A percentile compares a stretch with the other conserved stretches of the same genome.
Evolutionary conservation across 306 rosid genomes (phyloP).

Genomic region (Vigna nakashimae): DNA sequence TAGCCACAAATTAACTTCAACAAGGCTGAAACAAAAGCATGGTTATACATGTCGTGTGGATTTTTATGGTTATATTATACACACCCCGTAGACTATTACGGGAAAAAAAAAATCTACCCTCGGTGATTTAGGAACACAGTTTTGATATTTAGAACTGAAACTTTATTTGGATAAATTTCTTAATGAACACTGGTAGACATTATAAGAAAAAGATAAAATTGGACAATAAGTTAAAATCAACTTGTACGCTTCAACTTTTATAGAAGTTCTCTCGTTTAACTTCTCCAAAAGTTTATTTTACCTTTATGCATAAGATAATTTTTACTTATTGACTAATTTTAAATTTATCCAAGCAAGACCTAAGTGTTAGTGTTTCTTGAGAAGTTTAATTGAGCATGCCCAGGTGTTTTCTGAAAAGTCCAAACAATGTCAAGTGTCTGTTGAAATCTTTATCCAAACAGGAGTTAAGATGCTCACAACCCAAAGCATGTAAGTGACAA

Average conservation of each 20-base stretch:
- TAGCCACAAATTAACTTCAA: slow-evolving; percentile 20
- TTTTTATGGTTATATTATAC: neutral
- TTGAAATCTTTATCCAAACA: neutral
- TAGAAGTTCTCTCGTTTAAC: neutral
- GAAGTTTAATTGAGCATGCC: too few relatives aligned
- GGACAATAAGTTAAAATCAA: neutral
- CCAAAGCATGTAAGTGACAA: neutral
- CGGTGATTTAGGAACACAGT: neutral
- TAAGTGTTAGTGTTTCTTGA: too few relatives aligned
- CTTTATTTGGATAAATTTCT: neutral
- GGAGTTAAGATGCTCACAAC: neutral
- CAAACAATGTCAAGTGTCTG: neutral
- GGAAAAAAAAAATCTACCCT: neutral
- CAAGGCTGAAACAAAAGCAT: slow-evolving; percentile 3
- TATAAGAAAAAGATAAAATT: neutral
- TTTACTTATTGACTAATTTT: too few relatives aligned
- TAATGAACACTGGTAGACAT: neutral
- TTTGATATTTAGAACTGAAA: neutral
- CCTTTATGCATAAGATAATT: neutral
- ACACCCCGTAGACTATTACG: too few relatives aligned
- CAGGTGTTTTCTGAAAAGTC: neutral
- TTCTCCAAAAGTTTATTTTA: neutral
- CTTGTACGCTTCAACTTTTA: too few relatives aligned
- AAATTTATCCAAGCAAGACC: too few relatives aligned
- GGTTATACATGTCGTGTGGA: neutral